These are phyloP conservation scores for Oenanthe sinensis DNA, from an alignment of 129 eudicot genomes.

Conservation along the genomic window DNA sequence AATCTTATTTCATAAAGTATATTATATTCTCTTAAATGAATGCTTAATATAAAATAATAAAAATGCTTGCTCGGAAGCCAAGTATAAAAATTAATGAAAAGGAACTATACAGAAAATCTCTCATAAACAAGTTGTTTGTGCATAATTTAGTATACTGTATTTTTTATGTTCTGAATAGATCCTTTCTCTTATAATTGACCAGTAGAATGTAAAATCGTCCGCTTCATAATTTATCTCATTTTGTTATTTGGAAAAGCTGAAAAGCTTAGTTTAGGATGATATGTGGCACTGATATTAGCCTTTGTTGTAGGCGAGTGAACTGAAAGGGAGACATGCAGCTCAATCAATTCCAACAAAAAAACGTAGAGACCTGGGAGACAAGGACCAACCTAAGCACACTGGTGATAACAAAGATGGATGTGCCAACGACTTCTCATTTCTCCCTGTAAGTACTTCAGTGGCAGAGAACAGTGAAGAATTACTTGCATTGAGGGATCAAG, in stretches of 20 bases:
- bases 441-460: constrained; percentile 37
- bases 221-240: neutral
- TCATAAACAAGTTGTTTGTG: neutral
- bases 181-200: neutral
- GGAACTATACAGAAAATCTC: neutral
- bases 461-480: constrained; percentile 74
- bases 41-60: neutral
- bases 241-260: neutral
- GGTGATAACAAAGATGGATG: constrained; percentile 35
- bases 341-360: constrained; percentile 58
- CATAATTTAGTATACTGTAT: neutral
- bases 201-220: neutral
- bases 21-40: neutral
- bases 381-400: constrained; percentile 24
- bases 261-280: neutral
- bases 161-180: neutral
- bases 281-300: constrained; percentile 10
- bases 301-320: constrained; percentile 44
- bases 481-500: constrained; percentile 54
- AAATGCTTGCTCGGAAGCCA: neutral
- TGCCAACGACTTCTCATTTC: constrained; percentile 38
- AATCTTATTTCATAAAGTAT: neutral
- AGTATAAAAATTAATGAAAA: neutral
- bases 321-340: constrained; percentile 47
- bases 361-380: constrained; percentile 43